These are phyloP conservation scores for Colletotrichum sp. DNA, from an alignment of 2,329 filamentous ascomycete species.

Conservation along the genomic window DNA sequence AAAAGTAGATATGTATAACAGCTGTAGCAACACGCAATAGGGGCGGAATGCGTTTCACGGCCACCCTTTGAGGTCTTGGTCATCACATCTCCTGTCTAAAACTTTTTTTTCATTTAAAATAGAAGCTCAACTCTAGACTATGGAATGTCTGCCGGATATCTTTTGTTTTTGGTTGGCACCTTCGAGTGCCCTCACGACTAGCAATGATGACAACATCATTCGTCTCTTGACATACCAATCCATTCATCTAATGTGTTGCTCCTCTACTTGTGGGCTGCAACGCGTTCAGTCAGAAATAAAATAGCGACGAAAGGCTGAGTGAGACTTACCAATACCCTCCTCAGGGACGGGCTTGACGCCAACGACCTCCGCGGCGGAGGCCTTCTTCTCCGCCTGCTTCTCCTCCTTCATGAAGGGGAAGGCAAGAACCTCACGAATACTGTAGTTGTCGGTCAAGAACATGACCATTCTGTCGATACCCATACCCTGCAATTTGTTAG, in stretches of 20 bases:
- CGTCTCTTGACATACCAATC: constrained; percentile 9
- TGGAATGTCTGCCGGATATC: constrained; percentile 19
- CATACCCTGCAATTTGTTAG: constrained; percentile 61
- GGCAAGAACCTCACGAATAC: constrained; percentile 92
- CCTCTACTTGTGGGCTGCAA: constrained; percentile 23
- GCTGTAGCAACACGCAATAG: constrained; percentile 2
- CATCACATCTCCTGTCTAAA: neutral
- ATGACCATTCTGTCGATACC: constrained; percentile 93
- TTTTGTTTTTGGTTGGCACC: neutral
- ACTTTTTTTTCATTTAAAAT: neutral
- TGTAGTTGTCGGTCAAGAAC: constrained; percentile 92
- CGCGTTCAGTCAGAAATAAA: neutral
- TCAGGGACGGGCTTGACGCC: constrained; percentile 62
- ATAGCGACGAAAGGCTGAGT: neutral
- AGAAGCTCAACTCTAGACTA: constrained; percentile 22
- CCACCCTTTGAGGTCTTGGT: constrained; percentile 1
- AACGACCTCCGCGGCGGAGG: constrained; percentile 67
- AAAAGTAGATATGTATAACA: constrained; percentile 10
- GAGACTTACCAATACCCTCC: constrained; percentile 54
- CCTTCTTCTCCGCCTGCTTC: constrained; percentile 49
- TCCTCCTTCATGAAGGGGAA: constrained; percentile 99
- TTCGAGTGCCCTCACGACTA: neutral
- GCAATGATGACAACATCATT: neutral
- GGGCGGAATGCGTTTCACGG: neutral
- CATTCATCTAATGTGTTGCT: neutral